These are phyloP conservation scores for Graphilbum ipis-grandicollis DNA, from an alignment of 2,329 filamentous ascomycete genomes.

Conservation along the genomic window DNA sequence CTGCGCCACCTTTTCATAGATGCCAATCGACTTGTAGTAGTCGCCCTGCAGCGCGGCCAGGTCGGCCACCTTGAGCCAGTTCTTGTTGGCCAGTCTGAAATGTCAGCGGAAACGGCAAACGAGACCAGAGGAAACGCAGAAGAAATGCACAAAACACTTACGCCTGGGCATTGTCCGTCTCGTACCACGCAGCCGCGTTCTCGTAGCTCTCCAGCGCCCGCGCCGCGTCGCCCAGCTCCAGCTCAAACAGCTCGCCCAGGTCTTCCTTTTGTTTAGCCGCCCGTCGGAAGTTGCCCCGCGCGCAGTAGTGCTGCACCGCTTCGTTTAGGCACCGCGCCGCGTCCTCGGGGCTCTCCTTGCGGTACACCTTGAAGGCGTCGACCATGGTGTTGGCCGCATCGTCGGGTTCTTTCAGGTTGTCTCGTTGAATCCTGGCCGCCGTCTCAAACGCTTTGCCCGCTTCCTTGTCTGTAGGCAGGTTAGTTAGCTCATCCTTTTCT, in stretches of 20 bases:
- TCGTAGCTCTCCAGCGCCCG: conserved; percentile 72
- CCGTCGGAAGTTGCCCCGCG: conserved; percentile 77
- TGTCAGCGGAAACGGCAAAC: neutral
- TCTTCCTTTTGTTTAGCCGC: conserved; percentile 85
- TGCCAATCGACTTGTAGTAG: conserved; percentile 66
- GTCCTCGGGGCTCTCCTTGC: conserved; percentile 67
- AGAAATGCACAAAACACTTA: conserved; percentile 25
- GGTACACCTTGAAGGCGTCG: conserved; percentile 92
- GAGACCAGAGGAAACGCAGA: neutral
- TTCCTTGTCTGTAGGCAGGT: conserved; percentile 55
- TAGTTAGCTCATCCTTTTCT: too few species aligned
- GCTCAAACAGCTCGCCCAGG: conserved; percentile 71
- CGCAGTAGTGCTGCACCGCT: conserved; percentile 72
- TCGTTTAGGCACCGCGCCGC: conserved; percentile 64
- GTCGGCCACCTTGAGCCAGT: conserved; percentile 84
- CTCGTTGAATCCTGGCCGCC: conserved; percentile 63
- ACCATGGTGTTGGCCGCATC: conserved; percentile 77
- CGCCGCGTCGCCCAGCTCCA: conserved; percentile 61
- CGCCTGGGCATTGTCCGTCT: conserved; percentile 70
- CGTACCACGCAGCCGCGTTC: conserved; percentile 75
- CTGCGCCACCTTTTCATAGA: conserved; percentile 70
- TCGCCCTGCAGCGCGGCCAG: conserved; percentile 66
- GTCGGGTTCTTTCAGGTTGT: conserved; percentile 75
- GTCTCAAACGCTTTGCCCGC: conserved; percentile 76
- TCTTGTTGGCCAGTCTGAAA: conserved; percentile 73